These are phyloP conservation scores for Isochrysis galbana DNA, from an alignment of 78 protist species.

Conservation along the genomic window DNA sequence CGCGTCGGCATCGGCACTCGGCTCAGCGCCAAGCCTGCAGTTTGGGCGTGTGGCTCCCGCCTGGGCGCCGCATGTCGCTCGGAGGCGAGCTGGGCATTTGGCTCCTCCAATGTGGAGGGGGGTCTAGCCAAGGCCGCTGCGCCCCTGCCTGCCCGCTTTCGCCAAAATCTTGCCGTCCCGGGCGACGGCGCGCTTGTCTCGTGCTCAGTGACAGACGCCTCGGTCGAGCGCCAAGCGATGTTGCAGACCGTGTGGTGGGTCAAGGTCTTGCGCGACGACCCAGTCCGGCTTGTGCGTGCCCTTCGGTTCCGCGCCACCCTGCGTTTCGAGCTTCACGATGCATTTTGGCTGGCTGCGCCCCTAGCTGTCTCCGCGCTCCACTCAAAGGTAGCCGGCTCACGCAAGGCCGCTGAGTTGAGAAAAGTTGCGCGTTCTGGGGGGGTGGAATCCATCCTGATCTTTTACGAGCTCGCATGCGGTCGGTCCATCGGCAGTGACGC, in stretches of 20 bases:
- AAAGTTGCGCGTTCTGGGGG: not conserved
- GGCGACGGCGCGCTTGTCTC: not conserved
- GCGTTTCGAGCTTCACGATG: not conserved
- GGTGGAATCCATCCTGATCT: not conserved
- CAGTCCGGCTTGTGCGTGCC: not conserved
- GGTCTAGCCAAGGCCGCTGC: too few species aligned
- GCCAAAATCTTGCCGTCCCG: not conserved
- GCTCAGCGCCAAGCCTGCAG: not conserved
- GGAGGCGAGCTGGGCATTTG: too few species aligned
- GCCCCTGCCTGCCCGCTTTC: too few species aligned
- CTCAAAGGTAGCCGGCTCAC: not conserved
- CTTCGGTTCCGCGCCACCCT: not conserved
- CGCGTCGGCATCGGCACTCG: not conserved
- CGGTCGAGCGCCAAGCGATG: not conserved
- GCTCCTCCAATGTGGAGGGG: too few species aligned
- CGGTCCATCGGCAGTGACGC: not conserved
- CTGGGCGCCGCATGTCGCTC: not conserved
- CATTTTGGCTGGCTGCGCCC: not conserved
- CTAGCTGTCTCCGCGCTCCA: not conserved
- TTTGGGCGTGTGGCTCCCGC: not conserved
- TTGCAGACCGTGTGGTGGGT: not conserved
- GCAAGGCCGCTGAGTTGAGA: not conserved
- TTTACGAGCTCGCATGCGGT: not conserved
- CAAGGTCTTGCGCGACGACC: not conserved
- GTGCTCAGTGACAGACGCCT: not conserved